Base-by-base conservation (phyloP, 352 stramenopile species). In the Pseudoperonospora humuli region DNA sequence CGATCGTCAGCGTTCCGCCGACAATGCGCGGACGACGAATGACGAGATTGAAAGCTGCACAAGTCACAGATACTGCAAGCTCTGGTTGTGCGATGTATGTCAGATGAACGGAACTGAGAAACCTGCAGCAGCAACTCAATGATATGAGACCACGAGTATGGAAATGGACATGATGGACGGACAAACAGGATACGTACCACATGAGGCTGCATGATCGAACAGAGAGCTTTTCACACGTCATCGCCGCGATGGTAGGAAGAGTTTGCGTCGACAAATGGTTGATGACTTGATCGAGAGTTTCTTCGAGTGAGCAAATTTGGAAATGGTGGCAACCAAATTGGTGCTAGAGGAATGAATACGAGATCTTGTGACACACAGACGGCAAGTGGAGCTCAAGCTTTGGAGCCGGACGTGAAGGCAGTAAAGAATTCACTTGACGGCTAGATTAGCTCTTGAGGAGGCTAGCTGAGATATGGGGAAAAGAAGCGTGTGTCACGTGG, bases 1-100 rank as follows among this genome's bases (percentile, higher is more conserved):
- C 25, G 5, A 60, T 55, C 2, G 33, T 60, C 37, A 64, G 37
- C 3, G 33, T 49, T 7, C 50, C 39, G 4, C 55, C 55, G 5
- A 39, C 43, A 14, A 64, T 34, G n/a, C 43, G 55, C 14, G 50
- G 43, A 29, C 54, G 49, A 23, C 59, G 38, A 20, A 64, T 38
- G 17, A 60, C 34, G 27, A 64, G 50, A 18, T 52, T 55, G 23
- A 51, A 55, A 5, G 4, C 17, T 7, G 49, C 34, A 21, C 21
- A 17, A 7, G 13, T 26, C 5, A 19, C 18, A n/a, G 31, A 18
- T 17, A 5, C 18, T 21, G 17, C 15, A 13, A 27, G 21, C 41
- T 42, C 46, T 24, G 47, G 36, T 26, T 42, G 37, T 11, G 32
- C 20, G n/a, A 18, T 31, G n/a, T 17, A 20, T n/a, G 46, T 26